Evolutionary conservation across 352 stramenopile species (phyloP).

Genomic region (Nothophytophthora sp.): DNA sequence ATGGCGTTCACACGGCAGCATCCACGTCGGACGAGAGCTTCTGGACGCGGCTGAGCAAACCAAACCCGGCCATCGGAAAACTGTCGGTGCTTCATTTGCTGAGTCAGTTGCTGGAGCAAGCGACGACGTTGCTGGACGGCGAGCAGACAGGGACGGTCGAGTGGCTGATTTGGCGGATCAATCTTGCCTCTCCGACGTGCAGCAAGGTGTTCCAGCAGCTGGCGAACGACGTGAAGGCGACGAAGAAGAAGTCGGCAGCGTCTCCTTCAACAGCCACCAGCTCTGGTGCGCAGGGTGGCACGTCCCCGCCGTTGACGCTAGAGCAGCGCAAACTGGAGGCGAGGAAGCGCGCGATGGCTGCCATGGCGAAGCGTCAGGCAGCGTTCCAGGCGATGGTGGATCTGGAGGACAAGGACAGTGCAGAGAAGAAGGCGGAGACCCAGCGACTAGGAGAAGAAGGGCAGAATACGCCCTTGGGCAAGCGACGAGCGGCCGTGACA

Average conservation of each 20-base stretch:
- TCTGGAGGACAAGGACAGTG: constrained; percentile 42
- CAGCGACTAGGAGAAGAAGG: too few species aligned
- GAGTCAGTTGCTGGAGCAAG: constrained; percentile 45
- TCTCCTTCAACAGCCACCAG: constrained; percentile 1
- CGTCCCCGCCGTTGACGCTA: constrained; percentile 43
- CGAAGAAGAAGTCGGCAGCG: constrained; percentile 16
- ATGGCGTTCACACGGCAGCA: constrained; percentile 69
- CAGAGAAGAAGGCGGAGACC: constrained; percentile 28
- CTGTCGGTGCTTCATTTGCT: constrained; percentile 62
- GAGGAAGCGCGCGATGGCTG: constrained; percentile 70
- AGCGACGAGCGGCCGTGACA: constrained; percentile 41
- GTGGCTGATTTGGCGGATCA: constrained; percentile 75
- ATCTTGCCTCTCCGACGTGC: constrained; percentile 43
- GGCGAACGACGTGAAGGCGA: constrained; percentile 30
- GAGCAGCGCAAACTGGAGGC: constrained; percentile 81
- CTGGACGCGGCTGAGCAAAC: constrained; percentile 49
- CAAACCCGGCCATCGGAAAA: constrained; percentile 30
- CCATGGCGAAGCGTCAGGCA: constrained; percentile 83
- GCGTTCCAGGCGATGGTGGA: constrained; percentile 87
- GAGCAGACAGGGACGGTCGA: constrained; percentile 76
- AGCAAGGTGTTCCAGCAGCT: constrained; percentile 36
- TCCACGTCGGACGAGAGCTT: constrained; percentile 30
- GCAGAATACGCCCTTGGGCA: constrained; percentile 30
- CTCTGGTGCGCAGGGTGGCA: not conserved
- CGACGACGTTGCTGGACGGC: constrained; percentile 53